Evolutionary conservation across 768 basidiomycete species (phyloP).

Genomic region (Suillus alpinus): DNA sequence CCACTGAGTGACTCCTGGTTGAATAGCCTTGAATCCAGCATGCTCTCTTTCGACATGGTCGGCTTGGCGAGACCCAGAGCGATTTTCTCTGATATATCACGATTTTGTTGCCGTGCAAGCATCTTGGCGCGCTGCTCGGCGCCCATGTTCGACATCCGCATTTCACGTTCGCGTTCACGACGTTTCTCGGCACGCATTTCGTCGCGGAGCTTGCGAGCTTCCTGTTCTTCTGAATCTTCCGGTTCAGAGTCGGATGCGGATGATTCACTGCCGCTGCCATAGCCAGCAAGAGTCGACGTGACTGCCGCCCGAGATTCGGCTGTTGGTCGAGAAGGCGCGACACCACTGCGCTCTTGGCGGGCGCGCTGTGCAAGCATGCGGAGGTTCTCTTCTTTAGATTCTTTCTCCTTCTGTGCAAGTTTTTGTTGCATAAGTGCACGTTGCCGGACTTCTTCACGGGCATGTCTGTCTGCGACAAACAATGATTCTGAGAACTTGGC

Average conservation of each 20-base stretch:
- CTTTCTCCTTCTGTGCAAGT: slow-evolving; percentile 96
- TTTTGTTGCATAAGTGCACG: slow-evolving; percentile 98
- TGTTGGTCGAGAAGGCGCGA: slow-evolving; percentile 61
- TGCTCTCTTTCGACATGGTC: slow-evolving; percentile 91
- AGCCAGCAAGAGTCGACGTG: slow-evolving; percentile 76
- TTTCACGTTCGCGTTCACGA: slow-evolving; percentile 91
- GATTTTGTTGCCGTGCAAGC: slow-evolving; percentile 93
- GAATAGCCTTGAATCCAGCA: slow-evolving; percentile 96
- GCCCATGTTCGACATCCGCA: slow-evolving; percentile 99
- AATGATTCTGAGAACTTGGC: slow-evolving; percentile 97
- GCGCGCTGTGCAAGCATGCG: slow-evolving; percentile 93
- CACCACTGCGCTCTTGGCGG: slow-evolving; percentile 87
- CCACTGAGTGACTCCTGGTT: slow-evolving; percentile 87
- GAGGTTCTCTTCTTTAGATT: slow-evolving; percentile 93
- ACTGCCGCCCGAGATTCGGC: slow-evolving; percentile 68
- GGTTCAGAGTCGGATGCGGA: slow-evolving; percentile 48
- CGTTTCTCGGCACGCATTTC: slow-evolving; percentile 89
- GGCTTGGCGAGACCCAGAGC: slow-evolving; percentile 98
- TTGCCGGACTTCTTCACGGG: slow-evolving; percentile 96
- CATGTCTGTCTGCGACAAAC: slow-evolving; percentile 94
- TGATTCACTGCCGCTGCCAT: slow-evolving; percentile 77
- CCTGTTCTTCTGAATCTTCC: slow-evolving; percentile 77
- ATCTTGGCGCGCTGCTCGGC: slow-evolving; percentile 94
- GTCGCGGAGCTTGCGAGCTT: slow-evolving; percentile 83
- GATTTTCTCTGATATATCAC: slow-evolving; percentile 99